These are phyloP conservation scores for Russula emetica DNA, from an alignment of 768 basidiomycete species.

Conservation along the genomic window DNA sequence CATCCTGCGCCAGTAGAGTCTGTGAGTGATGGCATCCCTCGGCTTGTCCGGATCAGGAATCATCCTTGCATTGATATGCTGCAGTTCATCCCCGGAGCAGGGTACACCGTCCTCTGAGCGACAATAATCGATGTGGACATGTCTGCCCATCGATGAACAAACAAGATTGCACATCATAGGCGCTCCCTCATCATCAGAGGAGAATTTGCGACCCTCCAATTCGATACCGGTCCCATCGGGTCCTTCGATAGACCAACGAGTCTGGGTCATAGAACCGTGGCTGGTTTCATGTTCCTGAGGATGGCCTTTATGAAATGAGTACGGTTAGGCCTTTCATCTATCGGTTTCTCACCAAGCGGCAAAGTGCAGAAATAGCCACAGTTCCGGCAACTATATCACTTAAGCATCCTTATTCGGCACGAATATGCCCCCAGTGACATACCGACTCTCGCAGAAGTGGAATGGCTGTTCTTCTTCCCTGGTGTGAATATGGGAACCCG, in stretches of 20 bases:
- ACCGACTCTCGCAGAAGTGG: conserved; percentile 54
- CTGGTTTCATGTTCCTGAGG: conserved; percentile 57
- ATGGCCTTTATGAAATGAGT: conserved; percentile 41
- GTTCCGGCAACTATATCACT: conserved; percentile 43
- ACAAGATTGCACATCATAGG: conserved; percentile 61
- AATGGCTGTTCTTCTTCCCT: conserved; percentile 40
- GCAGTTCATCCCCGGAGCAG: conserved; percentile 44
- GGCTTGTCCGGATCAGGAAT: conserved; percentile 43
- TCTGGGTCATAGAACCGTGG: conserved; percentile 60
- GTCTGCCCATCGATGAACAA: conserved; percentile 54
- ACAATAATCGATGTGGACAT: conserved; percentile 56
- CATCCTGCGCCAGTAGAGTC: conserved; percentile 52
- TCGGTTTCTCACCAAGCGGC: conserved; percentile 42
- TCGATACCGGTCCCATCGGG: conserved; percentile 48
- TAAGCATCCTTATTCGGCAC: background rate
- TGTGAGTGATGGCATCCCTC: conserved; percentile 55
- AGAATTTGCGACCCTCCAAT: conserved; percentile 52
- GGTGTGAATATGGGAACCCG: conserved; percentile 48
- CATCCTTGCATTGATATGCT: conserved; percentile 44
- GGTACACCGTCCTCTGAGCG: conserved; percentile 36
- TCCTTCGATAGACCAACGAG: conserved; percentile 55
- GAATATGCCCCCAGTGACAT: conserved; percentile 9
- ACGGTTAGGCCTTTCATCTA: background rate
- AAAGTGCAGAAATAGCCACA: conserved; percentile 59
- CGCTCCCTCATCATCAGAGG: conserved; percentile 50